Evolutionary conservation across 2,329 filamentous ascomycete genomes (phyloP), one percentile per base, ranked within the genome.

Genomic region (Dactylellina drechsleri): DNA sequence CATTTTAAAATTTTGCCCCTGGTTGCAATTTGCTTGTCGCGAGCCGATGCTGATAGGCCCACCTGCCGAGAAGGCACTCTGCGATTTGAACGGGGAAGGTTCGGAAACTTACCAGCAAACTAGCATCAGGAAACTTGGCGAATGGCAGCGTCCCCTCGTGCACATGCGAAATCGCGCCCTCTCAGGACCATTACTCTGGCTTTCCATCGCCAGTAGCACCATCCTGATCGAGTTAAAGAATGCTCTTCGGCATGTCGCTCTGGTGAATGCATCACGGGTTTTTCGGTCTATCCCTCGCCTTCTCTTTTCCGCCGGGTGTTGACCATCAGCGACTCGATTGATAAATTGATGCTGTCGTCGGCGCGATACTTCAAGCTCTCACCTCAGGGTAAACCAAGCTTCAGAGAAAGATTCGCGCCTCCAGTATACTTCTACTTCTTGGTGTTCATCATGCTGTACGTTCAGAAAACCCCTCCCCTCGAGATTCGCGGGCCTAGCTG

Each of bases 361-460:
- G 16, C 45, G 23, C 23, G 26, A 47, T 58, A 50, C 43, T 59
- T 54, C 26, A 52, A 45, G 47, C 60, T 68, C 47, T 59, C 58
- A 40, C 16, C 43, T 18, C 47, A 52, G 26, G 16, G 43, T 18
- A 47, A 59, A 40, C n/a, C 45, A 13, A 41, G 59, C 43, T 36
- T 65, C 20, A 53, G 57, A 67, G 58, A 64, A 15, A 45, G 28
- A 58, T 58, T 68, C 49, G 13, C 64, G 20, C 50, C 64, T 20
- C 58, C 58, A 18, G 50, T 43, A 53, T 68, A 68, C 36, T 31
- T 68, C 45, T 62, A 47, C 23, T 75, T 64, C 59, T 49, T 75
- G 64, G 16, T 75, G 15, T 75, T 58, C 64, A 75, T 75, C 58
- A 75, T 75, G 71, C 64, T 75, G 71, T 75, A 75, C 23, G 71